Evolutionary conservation across 108 stramenopile species (phyloP).

Genomic region (Cyclotella distinguenda): DNA sequence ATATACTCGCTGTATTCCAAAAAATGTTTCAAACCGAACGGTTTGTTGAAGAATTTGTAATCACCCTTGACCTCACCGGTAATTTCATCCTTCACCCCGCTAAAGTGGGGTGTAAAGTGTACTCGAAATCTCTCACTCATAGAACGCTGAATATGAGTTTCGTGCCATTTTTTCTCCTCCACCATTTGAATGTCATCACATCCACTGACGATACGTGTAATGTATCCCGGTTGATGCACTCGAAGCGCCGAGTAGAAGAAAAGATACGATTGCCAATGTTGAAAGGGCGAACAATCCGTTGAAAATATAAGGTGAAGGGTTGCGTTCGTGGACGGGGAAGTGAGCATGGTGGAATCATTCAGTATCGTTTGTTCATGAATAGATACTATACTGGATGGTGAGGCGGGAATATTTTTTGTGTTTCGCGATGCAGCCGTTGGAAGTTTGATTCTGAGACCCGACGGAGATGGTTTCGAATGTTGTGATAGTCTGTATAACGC

Average conservation of each 20-base stretch:
- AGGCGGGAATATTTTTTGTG: not conserved
- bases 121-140: slow-evolving; percentile 64
- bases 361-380: not conserved
- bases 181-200: slow-evolving; percentile 46
- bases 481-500: not conserved
- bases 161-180: slow-evolving; percentile 36
- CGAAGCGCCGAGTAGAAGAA: slow-evolving; percentile 72
- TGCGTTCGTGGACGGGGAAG: slow-evolving; percentile 29
- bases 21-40: slow-evolving; percentile 74
- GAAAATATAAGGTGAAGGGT: slow-evolving; percentile 54
- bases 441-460: slow-evolving; percentile 1
- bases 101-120: slow-evolving; percentile 81
- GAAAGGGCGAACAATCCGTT: slow-evolving; percentile 51
- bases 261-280: slow-evolving; percentile 89
- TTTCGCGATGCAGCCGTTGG: not conserved
- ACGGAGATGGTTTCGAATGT: not conserved
- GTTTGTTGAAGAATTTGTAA: slow-evolving; percentile 92
- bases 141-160: slow-evolving; percentile 9
- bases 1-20: slow-evolving; percentile 55
- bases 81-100: slow-evolving; percentile 48
- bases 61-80: slow-evolving; percentile 50
- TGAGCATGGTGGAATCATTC: no score
- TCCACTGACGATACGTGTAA: slow-evolving; percentile 83
- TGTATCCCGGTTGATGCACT: slow-evolving; percentile 69
- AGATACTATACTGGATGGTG: not conserved